These are phyloP conservation scores for Leishmania guyanensis DNA, from an alignment of 208 protist genomes.

Conservation along the genomic window DNA sequence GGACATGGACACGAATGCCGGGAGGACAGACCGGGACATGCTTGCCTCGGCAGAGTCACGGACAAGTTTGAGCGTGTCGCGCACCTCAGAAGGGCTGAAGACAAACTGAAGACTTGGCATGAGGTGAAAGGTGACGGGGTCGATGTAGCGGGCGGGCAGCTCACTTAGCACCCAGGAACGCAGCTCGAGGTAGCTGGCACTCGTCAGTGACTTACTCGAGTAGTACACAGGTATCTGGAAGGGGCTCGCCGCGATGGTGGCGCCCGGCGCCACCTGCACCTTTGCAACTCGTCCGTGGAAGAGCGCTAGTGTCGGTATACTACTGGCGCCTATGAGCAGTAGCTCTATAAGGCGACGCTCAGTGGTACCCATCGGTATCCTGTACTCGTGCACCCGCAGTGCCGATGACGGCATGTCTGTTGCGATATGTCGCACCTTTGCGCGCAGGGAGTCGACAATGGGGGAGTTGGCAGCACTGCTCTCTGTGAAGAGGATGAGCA, in stretches of 20 bases:
- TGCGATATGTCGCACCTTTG: slow-evolving; percentile 10
- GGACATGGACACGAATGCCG: slow-evolving; percentile 24
- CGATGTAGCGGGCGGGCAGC: slow-evolving; percentile 37
- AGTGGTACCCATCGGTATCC: neutral
- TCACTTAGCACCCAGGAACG: slow-evolving; percentile 40
- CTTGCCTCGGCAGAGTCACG: slow-evolving; percentile 1
- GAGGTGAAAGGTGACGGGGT: slow-evolving; percentile 40
- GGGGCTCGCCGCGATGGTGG: slow-evolving; percentile 8
- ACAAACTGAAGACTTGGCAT: slow-evolving; percentile 38
- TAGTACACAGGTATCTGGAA: slow-evolving; percentile 1
- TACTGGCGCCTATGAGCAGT: slow-evolving; percentile 13
- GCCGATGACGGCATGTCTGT: slow-evolving; percentile 14
- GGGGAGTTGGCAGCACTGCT: neutral
- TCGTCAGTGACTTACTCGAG: neutral
- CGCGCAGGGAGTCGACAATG: neutral
- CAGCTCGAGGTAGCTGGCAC: slow-evolving; percentile 27
- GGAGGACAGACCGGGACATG: slow-evolving; percentile 13
- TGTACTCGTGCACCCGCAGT: slow-evolving; percentile 25
- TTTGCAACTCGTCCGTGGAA: slow-evolving; percentile 18
- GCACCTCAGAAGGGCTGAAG: slow-evolving; percentile 19
- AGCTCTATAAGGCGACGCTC: slow-evolving; percentile 20
- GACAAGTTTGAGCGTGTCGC: slow-evolving; percentile 15
- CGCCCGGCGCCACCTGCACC: slow-evolving; percentile 18
- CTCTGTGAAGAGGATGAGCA: slow-evolving; percentile 29
- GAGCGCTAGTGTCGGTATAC: slow-evolving; percentile 19